Percentiles rank a stretch among this genome's conserved stretches.
Evolutionary conservation across 352 stramenopile genomes (phyloP).

Genomic region (Phytophthora colocasiae): DNA sequence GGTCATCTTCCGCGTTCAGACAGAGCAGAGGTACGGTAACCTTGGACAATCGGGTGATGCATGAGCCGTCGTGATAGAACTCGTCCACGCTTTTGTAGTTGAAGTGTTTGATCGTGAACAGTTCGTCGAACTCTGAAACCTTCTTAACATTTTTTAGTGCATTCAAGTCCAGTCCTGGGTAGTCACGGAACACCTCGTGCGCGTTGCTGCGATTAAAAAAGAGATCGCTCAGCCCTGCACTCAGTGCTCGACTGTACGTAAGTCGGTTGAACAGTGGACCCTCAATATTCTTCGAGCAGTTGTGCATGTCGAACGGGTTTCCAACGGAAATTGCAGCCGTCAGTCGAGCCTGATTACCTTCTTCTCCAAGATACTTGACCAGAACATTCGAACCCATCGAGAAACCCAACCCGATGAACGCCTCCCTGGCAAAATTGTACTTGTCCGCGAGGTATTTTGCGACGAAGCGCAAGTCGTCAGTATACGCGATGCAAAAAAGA

Average conservation of each 20-base stretch:
- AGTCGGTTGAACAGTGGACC: slow-evolving; percentile 56
- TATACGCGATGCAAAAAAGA: slow-evolving; percentile 76
- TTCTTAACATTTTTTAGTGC: slow-evolving; percentile 41
- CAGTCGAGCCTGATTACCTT: slow-evolving; percentile 42
- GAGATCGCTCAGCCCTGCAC: slow-evolving; percentile 54
- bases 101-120: slow-evolving; percentile 64
- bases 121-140: slow-evolving; percentile 71
- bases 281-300: slow-evolving; percentile 52
- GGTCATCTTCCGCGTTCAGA: slow-evolving; percentile 60
- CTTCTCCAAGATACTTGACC: slow-evolving; percentile 78
- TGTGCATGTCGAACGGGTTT: slow-evolving; percentile 73
- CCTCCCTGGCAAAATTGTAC: slow-evolving; percentile 50
- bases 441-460: slow-evolving; percentile 38
- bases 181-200: slow-evolving; percentile 58
- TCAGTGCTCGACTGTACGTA: slow-evolving; percentile 65
- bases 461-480: slow-evolving; percentile 65
- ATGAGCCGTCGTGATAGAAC: slow-evolving; percentile 57
- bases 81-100: slow-evolving; percentile 54
- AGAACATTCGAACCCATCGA: slow-evolving; percentile 81
- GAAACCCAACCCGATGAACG: slow-evolving; percentile 65
- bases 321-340: slow-evolving; percentile 67
- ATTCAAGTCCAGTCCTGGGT: slow-evolving; percentile 54
- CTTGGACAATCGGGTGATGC: slow-evolving; percentile 39
- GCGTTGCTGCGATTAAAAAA: slow-evolving; percentile 75
- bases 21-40: slow-evolving; percentile 57